These are phyloP conservation scores for Fusarium papillatum DNA, from an alignment of 2,329 filamentous ascomycete species.

Conservation along the genomic window DNA sequence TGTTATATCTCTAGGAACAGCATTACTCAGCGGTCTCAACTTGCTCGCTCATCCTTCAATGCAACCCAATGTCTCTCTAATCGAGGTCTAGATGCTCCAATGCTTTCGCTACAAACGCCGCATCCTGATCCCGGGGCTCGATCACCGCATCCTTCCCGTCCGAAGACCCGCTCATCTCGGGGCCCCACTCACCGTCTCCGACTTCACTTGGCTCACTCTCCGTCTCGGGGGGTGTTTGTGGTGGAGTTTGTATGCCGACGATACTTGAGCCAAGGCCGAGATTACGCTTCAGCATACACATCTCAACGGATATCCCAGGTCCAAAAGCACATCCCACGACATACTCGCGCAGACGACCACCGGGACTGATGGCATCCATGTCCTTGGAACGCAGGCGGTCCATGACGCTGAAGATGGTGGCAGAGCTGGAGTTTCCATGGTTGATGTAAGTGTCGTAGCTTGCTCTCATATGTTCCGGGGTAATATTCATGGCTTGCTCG, in stretches of 20 bases:
- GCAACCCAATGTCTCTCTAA: conserved; percentile 26
- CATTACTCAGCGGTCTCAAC: background rate
- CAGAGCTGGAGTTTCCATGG: conserved; percentile 78
- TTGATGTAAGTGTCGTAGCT: conserved; percentile 78
- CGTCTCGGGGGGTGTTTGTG: conserved; percentile 68
- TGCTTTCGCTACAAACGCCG: conserved; percentile 36
- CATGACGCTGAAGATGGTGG: conserved; percentile 78
- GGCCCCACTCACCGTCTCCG: conserved; percentile 48
- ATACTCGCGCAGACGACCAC: conserved; percentile 64
- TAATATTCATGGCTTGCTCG: conserved; percentile 69
- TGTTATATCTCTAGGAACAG: background rate
- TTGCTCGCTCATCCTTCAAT: background rate
- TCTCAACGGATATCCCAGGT: conserved; percentile 77
- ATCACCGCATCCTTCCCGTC: conserved; percentile 20
- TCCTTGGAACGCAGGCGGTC: conserved; percentile 70
- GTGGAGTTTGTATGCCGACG: conserved; percentile 64
- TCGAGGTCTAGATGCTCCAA: conserved; percentile 43
- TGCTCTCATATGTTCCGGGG: conserved; percentile 75
- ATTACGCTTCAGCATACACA: conserved; percentile 72
- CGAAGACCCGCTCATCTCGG: conserved; percentile 27
- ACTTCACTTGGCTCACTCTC: conserved; percentile 66
- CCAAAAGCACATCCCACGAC: conserved; percentile 79
- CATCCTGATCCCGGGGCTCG: conserved; percentile 28
- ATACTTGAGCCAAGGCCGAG: conserved; percentile 25
- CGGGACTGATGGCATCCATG: conserved; percentile 69